phyloP scores from a whole-genome alignment of 2,329 filamentous ascomycete genomes.

The Trichocomaceae sp. region DNA sequence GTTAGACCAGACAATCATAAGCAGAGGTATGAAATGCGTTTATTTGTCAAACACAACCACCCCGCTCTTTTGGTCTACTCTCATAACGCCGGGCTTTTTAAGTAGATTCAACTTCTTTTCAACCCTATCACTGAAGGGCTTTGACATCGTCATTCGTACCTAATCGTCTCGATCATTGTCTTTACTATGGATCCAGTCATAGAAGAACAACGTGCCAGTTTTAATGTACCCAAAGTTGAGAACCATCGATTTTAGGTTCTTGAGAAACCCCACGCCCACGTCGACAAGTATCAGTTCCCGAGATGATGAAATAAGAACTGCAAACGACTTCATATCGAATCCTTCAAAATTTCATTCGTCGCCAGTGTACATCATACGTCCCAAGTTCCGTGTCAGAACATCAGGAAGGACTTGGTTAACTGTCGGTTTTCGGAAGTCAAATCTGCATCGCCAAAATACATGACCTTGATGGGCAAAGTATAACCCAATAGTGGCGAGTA shows the following conservation, averaged over 20 bases:
- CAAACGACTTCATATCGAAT: conserved; percentile 45
- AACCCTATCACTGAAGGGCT: conserved; percentile 26
- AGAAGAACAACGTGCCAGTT: conserved; percentile 44
- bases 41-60: conserved; percentile 45
- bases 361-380: conserved; percentile 39
- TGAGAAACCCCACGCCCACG: conserved; percentile 41
- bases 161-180: conserved; percentile 32
- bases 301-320: conserved; percentile 43
- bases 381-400: conserved; percentile 41
- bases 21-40: conserved; percentile 20
- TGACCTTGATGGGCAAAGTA: background rate
- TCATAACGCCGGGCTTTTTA: background rate
- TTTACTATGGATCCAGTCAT: conserved; percentile 37
- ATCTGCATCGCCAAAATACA: conserved; percentile 33
- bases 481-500: conserved; percentile 27
- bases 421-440: conserved; percentile 38
- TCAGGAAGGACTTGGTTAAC: conserved; percentile 36
- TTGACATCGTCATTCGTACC: conserved; percentile 40
- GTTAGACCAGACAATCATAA: background rate
- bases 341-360: conserved; percentile 39
- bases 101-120: conserved; percentile 27
- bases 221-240: conserved; percentile 36
- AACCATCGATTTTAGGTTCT: conserved; percentile 39
- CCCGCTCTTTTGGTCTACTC: conserved; percentile 41
- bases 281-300: conserved; percentile 45